Conservation (phyloP, 208 protist species). For the Trypanosoma brucei region DNA sequence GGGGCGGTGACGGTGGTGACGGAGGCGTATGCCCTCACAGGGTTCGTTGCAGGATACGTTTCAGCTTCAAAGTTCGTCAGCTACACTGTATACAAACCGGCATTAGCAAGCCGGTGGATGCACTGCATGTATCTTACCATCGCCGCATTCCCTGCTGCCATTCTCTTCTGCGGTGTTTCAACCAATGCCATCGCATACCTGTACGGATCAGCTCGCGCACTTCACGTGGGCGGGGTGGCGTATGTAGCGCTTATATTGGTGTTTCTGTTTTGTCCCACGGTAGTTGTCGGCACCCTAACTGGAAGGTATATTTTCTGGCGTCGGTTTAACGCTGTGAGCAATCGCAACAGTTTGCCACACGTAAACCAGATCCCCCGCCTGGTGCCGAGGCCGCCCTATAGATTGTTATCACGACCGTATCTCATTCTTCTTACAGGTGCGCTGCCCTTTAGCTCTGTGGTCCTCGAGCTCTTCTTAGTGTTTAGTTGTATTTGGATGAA, state of each 20-base stretch:
- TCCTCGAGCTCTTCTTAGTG: slow-evolving; percentile 95
- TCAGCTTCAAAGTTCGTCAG: slow-evolving; percentile 57
- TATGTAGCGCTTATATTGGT: slow-evolving; percentile 73
- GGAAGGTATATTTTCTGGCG: slow-evolving; percentile 57
- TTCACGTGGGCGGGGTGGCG: slow-evolving; percentile 54
- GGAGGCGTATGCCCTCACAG: slow-evolving; percentile 71
- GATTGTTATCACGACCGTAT: slow-evolving; percentile 18
- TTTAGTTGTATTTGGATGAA: slow-evolving; percentile 96
- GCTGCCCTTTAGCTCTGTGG: slow-evolving; percentile 94
- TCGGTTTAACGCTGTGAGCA: slow-evolving; percentile 2
- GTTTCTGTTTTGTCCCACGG: slow-evolving; percentile 81
- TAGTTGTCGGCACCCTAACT: slow-evolving; percentile 82
- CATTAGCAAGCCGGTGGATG: slow-evolving; percentile 30
- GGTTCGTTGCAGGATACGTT: slow-evolving; percentile 71
- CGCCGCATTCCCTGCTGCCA: slow-evolving; percentile 47
- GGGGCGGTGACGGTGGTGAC: slow-evolving; percentile 53
- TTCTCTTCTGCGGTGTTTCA: slow-evolving; percentile 29
- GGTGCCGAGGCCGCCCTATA: slow-evolving; percentile 82
- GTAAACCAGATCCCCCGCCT: slow-evolving; percentile 91
- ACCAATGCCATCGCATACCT: slow-evolving; percentile 78
- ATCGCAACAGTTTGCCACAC: slow-evolving; percentile 51
- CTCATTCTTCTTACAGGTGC: slow-evolving; percentile 81
- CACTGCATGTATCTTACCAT: slow-evolving; percentile 68
- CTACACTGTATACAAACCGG: slow-evolving; percentile 25
- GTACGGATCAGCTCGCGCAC: slow-evolving; percentile 63